phyloP scores from a whole-genome alignment of 805 yeast genomes.

The Cyberlindnera maritima region DNA sequence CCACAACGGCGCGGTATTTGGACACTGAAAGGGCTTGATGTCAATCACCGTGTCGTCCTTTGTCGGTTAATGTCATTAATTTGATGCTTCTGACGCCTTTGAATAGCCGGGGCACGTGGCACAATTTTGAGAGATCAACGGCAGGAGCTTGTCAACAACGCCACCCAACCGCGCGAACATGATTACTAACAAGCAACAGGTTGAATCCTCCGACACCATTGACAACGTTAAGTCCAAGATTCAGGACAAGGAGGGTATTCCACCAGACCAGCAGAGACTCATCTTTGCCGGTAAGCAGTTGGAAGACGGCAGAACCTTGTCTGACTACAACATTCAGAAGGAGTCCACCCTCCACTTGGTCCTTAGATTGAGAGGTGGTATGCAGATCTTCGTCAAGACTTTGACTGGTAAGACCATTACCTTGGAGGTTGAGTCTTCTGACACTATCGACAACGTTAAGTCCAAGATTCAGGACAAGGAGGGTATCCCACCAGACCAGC shows the following conservation, averaged over 20 bases:
- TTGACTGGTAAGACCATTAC: constrained; percentile 89
- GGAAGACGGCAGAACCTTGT: constrained; percentile 90
- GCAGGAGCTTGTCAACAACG: not conserved
- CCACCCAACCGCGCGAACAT: not conserved
- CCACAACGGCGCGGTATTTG: not conserved
- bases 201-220: constrained; percentile 91
- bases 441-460: constrained; percentile 93
- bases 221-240: constrained; percentile 93
- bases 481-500: constrained; percentile 97
- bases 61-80: not conserved
- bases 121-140: not conserved
- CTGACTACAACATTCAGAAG: constrained; percentile 94
- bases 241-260: constrained; percentile 94
- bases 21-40: not conserved
- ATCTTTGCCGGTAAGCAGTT: constrained; percentile 95
- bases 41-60: too few species aligned
- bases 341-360: constrained; percentile 86
- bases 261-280: constrained; percentile 94
- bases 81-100: not conserved
- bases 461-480: constrained; percentile 94
- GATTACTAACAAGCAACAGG: constrained; percentile 31
- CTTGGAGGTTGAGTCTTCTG: constrained; percentile 86
- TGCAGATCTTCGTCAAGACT: constrained; percentile 90
- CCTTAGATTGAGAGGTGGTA: constrained; percentile 85
- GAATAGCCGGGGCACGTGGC: not conserved